Percentiles rank a stretch among this genome's conserved stretches.
These are phyloP conservation scores for Leishmania tropica DNA, from an alignment of 208 protist genomes.

Conservation along the genomic window DNA sequence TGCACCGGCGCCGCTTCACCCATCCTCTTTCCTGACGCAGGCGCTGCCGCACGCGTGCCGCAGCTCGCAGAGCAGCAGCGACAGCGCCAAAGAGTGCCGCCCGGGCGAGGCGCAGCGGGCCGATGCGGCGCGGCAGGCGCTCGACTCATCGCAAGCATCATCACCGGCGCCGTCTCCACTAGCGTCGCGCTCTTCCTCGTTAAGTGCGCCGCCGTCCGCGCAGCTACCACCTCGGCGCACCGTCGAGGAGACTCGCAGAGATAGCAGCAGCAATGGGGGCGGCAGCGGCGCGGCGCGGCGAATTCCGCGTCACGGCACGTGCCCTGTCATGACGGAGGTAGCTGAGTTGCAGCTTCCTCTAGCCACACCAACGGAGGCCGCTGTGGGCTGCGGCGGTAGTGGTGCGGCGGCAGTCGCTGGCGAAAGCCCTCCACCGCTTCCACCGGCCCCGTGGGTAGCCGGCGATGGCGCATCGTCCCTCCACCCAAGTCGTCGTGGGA, in stretches of 20 bases:
- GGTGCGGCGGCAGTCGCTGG: neutral
- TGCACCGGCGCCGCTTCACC: conserved; percentile 13
- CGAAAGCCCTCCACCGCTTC: conserved; percentile 25
- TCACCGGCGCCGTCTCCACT: neutral
- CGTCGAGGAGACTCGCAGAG: neutral
- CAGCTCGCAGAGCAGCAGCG: neutral
- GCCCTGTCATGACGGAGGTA: neutral
- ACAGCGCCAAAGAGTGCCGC: neutral
- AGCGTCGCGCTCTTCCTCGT: neutral
- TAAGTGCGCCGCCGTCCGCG: neutral
- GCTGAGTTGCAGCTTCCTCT: neutral
- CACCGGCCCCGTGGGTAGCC: conserved; percentile 9
- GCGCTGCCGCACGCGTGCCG: no score
- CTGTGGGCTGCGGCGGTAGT: neutral
- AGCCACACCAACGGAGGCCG: neutral
- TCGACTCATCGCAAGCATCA: neutral
- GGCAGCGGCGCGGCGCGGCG: neutral
- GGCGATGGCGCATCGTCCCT: neutral
- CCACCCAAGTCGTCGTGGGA: neutral
- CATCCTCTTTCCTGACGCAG: no score
- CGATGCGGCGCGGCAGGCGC: neutral
- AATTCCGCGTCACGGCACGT: neutral
- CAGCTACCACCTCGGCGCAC: neutral
- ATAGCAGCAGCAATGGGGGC: neutral
- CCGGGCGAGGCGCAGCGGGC: neutral